Evolutionary conservation across 768 basidiomycete species (phyloP).

Genomic region (Russula emetica): DNA sequence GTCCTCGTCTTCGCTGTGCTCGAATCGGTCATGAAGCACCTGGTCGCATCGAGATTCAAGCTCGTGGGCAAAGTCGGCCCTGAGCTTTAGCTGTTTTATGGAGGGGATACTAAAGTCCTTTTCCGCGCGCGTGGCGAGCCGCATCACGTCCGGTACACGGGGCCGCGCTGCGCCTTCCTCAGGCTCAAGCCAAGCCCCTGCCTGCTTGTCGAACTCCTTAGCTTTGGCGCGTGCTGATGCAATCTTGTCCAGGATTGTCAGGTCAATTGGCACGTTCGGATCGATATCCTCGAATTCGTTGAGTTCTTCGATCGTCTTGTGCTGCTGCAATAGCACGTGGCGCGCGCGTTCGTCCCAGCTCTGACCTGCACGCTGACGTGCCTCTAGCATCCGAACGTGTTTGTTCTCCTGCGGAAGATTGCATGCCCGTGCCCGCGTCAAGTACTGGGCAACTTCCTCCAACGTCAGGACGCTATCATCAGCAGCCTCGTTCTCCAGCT

Average conservation of each 20-base stretch:
- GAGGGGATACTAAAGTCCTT: constrained; percentile 72
- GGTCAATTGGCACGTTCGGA: constrained; percentile 63
- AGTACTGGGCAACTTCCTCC: constrained; percentile 69
- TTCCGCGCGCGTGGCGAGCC: constrained; percentile 65
- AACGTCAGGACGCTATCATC: constrained; percentile 67
- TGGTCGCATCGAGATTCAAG: constrained; percentile 72
- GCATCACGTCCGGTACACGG: constrained; percentile 61
- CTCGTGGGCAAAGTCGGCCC: constrained; percentile 72
- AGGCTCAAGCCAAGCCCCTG: constrained; percentile 61
- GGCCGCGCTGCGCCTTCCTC: constrained; percentile 55
- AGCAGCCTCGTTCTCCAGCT: constrained; percentile 62
- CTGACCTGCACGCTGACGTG: constrained; percentile 61
- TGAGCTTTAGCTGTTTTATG: constrained; percentile 60
- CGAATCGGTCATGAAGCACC: constrained; percentile 62
- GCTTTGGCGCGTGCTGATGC: constrained; percentile 63
- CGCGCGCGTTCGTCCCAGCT: constrained; percentile 76
- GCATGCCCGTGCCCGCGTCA: constrained; percentile 66
- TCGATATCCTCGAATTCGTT: constrained; percentile 67
- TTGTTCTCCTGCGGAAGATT: constrained; percentile 61
- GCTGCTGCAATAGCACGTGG: constrained; percentile 57
- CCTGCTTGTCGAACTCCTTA: constrained; percentile 75
- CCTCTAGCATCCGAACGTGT: constrained; percentile 58
- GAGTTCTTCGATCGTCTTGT: constrained; percentile 73
- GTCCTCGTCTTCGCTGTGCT: constrained; percentile 52
- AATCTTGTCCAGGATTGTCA: constrained; percentile 60